Percentiles rank a stretch among this genome's conserved stretches.
phyloP scores from a whole-genome alignment of 805 yeast genomes.

The Lachancea kluyveri region DNA sequence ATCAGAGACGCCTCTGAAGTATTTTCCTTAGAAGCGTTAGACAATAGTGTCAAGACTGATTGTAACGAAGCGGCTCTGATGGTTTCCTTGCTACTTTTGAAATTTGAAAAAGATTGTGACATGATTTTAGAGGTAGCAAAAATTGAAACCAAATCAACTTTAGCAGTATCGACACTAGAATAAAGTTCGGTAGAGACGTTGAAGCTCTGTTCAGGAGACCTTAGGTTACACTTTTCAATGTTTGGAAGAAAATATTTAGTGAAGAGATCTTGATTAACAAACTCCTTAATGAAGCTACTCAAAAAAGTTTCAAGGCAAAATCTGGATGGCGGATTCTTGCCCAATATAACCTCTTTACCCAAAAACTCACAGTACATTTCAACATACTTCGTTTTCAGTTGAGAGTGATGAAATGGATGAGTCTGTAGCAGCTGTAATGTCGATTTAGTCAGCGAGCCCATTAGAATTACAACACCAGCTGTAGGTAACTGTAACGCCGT shows the following conservation, averaged over 20 bases:
- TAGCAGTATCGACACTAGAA: constrained; percentile 21
- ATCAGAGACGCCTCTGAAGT: constrained; percentile 26
- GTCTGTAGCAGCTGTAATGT: constrained; percentile 17
- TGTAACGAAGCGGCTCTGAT: constrained; percentile 48
- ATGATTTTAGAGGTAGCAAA: constrained; percentile 43
- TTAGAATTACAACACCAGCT: constrained; percentile 31
- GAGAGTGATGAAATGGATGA: constrained; percentile 17
- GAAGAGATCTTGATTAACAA: constrained; percentile 36
- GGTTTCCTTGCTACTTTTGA: constrained; percentile 66
- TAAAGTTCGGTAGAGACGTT: constrained; percentile 47
- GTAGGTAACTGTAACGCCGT: constrained; percentile 24
- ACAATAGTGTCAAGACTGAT: constrained; percentile 25
- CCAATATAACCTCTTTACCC: constrained; percentile 38
- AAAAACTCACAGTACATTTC: constrained; percentile 22
- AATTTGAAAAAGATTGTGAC: constrained; percentile 43
- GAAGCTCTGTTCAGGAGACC: constrained; percentile 72
- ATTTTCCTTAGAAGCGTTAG: constrained; percentile 14
- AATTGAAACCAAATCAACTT: constrained; percentile 38
- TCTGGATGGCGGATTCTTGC: constrained; percentile 38
- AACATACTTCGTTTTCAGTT: constrained; percentile 16
- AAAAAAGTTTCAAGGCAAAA: constrained; percentile 39
- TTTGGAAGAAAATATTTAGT: constrained; percentile 44
- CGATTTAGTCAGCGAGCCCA: constrained; percentile 34
- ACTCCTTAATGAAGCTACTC: constrained; percentile 38
- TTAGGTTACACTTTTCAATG: constrained; percentile 65